Evolutionary conservation across 2,329 filamentous ascomycete species (phyloP), one percentile per base, ranked within the genome.

Genomic region (Parastagonospora avenae): DNA sequence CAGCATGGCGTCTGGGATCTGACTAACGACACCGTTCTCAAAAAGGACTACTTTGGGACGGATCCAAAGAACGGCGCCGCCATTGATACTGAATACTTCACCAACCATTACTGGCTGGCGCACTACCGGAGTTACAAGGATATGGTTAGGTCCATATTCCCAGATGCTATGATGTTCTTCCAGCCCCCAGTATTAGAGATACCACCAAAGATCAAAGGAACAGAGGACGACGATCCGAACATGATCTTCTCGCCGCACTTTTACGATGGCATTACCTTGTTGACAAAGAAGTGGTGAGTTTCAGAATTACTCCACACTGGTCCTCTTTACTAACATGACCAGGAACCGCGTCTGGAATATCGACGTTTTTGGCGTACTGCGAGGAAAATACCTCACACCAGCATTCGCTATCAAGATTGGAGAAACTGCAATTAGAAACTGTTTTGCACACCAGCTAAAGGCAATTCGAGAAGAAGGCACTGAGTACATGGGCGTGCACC

Each of bases 1-100:
- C 93, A 97, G 68, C 92, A 99, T 72, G 93, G 92, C 1, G 85
- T 99, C 5, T 99, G 94, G 94, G 91, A 99, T 67, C 87, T 89
- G 5, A 77, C 80, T 4, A 89, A 83, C 2, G 92, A 97, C 69
- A 85, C 83, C 0, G 77, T 99, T 4, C 74, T 96, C 50, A 85
- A 84, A 60, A 95, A 92, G 64, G 86, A 96, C 70, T 97, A 97
- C 73, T 99, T 99, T 67, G 82, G 85, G 8, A 90, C 87, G 63
- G 85, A 90, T 55, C 92, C 92, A 0, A 80, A 77, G 12, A 92
- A 87, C 1, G 91, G 90, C 2, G 83, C 89, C 53, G 78, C 77
- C 5, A 81, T 97, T 48, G 85, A 93, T 73, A 94, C 95, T 63
- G 85, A 91, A 44, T 84, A 86, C 57, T 99, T 96, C 71, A 95